A percentile compares a stretch with the other conserved stretches of the same genome.
Conservation (phyloP, 176 grass and related monocot genomes). For the Aechmea fasciata region DNA sequence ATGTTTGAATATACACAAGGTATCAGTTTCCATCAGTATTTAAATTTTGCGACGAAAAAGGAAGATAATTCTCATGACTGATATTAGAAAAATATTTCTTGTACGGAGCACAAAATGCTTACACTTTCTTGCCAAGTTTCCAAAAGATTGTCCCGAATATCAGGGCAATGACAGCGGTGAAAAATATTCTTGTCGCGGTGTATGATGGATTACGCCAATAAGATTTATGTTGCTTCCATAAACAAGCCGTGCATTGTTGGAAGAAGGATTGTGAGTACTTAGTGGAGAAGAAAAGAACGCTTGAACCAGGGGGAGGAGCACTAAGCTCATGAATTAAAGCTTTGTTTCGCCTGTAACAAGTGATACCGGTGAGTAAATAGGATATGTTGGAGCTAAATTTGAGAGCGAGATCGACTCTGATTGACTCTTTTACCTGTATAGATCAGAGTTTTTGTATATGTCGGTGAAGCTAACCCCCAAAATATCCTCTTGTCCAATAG, state of each 20-base stretch:
- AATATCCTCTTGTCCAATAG: slow-evolving; percentile 40
- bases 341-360: slow-evolving; percentile 49
- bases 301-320: slow-evolving; percentile 48
- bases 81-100: not conserved
- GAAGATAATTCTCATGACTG: not conserved
- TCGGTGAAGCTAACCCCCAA: slow-evolving; percentile 59
- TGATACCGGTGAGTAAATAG: slow-evolving; percentile 16
- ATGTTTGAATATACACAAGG: slow-evolving; percentile 2
- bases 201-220: slow-evolving; percentile 87
- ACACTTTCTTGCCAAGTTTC: slow-evolving; percentile 61
- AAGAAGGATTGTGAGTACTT: slow-evolving; percentile 37
- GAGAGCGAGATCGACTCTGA: too few species aligned
- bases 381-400: not conserved
- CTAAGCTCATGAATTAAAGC: slow-evolving; percentile 53
- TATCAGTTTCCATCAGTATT: not conserved
- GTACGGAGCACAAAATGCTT: not conserved
- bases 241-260: slow-evolving; percentile 52
- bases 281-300: slow-evolving; percentile 54
- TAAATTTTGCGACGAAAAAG: slow-evolving; percentile 12
- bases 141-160: slow-evolving; percentile 67
- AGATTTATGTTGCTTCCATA: slow-evolving; percentile 77
- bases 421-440: slow-evolving; percentile 45
- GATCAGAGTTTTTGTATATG: slow-evolving; percentile 45
- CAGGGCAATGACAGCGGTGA: slow-evolving; percentile 42
- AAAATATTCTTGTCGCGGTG: slow-evolving; percentile 58